Evolutionary conservation across 2,329 filamentous ascomycete species (phyloP).

Genomic region (Thermomyces lanuginosus): DNA sequence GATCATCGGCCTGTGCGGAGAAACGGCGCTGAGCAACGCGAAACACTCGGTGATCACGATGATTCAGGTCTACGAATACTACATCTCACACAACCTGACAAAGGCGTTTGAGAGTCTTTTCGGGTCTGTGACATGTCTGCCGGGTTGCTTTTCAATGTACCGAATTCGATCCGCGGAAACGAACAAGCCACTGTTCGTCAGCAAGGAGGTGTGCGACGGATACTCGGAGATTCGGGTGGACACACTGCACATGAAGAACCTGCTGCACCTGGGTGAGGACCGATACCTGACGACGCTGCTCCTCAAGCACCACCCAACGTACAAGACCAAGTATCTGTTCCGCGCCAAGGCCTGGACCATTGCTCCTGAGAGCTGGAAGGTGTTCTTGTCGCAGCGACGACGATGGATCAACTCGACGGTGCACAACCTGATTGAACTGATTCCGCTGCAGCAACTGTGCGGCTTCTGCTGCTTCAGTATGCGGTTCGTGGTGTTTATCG

Average conservation of each 20-base stretch:
- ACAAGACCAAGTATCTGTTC: constrained; percentile 97
- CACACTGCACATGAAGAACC: constrained; percentile 96
- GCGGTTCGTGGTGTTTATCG: constrained; percentile 92
- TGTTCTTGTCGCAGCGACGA: constrained; percentile 95
- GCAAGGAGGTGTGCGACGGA: constrained; percentile 69
- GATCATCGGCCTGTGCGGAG: constrained; percentile 85
- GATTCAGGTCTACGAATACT: constrained; percentile 99
- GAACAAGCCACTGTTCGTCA: constrained; percentile 92
- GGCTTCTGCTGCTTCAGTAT: constrained; percentile 99
- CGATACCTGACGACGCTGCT: constrained; percentile 90
- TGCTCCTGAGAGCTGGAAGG: constrained; percentile 79
- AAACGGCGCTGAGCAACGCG: constrained; percentile 82
- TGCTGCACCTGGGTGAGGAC: constrained; percentile 93
- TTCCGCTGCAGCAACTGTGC: constrained; percentile 82
- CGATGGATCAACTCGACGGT: constrained; percentile 99
- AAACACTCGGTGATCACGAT: constrained; percentile 91
- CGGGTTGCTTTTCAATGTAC: constrained; percentile 99
- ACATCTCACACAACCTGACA: constrained; percentile 90
- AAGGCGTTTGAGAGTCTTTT: constrained; percentile 98
- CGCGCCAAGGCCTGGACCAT: constrained; percentile 91
- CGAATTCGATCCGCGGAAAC: constrained; percentile 85
- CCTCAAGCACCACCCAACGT: constrained; percentile 78
- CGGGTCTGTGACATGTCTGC: constrained; percentile 90
- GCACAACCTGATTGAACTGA: constrained; percentile 91
- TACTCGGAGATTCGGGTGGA: constrained; percentile 93